A percentile compares a stretch with the other conserved stretches of the same genome.
Evolutionary conservation across 1,284 basidiomycete genomes (phyloP).

Genomic region (Grifola frondosa): DNA sequence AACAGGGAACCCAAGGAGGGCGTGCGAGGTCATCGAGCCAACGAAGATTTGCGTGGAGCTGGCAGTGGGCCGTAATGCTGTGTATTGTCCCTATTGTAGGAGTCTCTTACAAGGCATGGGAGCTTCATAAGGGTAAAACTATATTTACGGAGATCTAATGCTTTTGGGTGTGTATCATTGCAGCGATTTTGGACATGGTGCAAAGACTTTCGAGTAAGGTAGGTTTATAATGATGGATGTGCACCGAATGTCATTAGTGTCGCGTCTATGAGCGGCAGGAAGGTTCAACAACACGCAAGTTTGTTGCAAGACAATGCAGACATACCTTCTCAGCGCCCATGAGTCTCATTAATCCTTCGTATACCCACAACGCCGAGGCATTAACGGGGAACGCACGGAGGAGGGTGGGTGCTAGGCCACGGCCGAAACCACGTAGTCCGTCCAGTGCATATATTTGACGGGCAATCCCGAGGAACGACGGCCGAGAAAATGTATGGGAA

Average conservation of each 20-base stretch:
- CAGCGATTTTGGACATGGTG: too few species aligned
- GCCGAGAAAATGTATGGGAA: slow-evolving; percentile 41
- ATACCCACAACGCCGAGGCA: slow-evolving; percentile 70
- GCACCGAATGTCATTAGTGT: too few species aligned
- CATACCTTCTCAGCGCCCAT: slow-evolving; percentile 65
- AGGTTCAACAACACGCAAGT: not conserved
- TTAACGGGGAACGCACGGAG: slow-evolving; percentile 73
- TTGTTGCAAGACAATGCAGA: not conserved
- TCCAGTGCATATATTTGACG: slow-evolving; percentile 49
- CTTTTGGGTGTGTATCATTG: too few species aligned
- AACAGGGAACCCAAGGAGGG: slow-evolving; percentile 10
- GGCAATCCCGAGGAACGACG: slow-evolving; percentile 48
- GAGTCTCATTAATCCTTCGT: slow-evolving; percentile 64
- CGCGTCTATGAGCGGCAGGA: slow-evolving; percentile 6
- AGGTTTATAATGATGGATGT: too few species aligned
- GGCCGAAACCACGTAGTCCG: slow-evolving; percentile 60
- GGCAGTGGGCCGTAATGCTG: slow-evolving; percentile 11
- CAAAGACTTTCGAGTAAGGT: too few species aligned
- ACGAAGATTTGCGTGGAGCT: slow-evolving; percentile 5
- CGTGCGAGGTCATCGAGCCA: too few species aligned
- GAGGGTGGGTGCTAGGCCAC: slow-evolving; percentile 58
- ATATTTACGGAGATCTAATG: not conserved
- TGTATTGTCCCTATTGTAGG: slow-evolving; percentile 15
- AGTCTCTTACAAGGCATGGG: slow-evolving; percentile 15
- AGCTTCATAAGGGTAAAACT: slow-evolving; percentile 10